phyloP scores from a whole-genome alignment of 2,329 filamentous ascomycete genomes.

The Pseudohalonectria lignicola region DNA sequence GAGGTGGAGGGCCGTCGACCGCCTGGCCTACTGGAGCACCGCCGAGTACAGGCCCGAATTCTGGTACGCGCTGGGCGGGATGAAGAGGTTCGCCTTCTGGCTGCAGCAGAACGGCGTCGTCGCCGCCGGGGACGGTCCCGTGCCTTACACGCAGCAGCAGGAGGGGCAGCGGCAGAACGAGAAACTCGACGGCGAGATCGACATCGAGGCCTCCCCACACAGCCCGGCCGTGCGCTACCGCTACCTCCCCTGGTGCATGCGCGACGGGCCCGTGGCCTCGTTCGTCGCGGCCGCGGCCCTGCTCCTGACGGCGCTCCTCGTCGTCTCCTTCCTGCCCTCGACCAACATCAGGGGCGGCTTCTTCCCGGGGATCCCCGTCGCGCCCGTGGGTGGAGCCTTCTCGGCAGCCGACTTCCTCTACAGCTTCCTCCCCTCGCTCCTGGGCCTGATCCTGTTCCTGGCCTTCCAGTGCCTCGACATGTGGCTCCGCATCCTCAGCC shows the following conservation, averaged over 20 bases:
- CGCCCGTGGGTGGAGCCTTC: conserved; percentile 54
- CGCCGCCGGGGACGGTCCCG: conserved; percentile 2
- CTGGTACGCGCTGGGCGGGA: conserved; percentile 64
- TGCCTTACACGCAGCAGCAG: background rate
- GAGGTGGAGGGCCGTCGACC: conserved; percentile 52
- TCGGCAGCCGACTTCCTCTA: conserved; percentile 84
- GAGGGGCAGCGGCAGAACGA: background rate
- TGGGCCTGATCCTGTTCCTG: conserved; percentile 58
- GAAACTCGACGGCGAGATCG: conserved; percentile 9
- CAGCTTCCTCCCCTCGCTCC: conserved; percentile 58
- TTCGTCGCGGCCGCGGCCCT: conserved; percentile 50
- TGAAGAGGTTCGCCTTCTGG: conserved; percentile 2
- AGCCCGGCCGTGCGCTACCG: conserved; percentile 45
- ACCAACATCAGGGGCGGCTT: conserved; percentile 61
- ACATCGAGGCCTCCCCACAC: conserved; percentile 32
- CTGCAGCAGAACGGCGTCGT: conserved; percentile 2
- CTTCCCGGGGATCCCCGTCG: conserved; percentile 51
- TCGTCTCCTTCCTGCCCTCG: conserved; percentile 66
- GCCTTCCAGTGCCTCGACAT: conserved; percentile 57
- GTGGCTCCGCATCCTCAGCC: conserved; percentile 53
- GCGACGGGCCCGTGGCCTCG: conserved; percentile 51
- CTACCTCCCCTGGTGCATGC: conserved; percentile 70
- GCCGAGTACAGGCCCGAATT: conserved; percentile 44
- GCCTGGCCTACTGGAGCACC: background rate
- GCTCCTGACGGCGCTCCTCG: conserved; percentile 59